A percentile compares a stretch with the other conserved stretches of the same genome.
phyloP scores from a whole-genome alignment of 768 basidiomycete genomes.

The Tephrocybe rancida region DNA sequence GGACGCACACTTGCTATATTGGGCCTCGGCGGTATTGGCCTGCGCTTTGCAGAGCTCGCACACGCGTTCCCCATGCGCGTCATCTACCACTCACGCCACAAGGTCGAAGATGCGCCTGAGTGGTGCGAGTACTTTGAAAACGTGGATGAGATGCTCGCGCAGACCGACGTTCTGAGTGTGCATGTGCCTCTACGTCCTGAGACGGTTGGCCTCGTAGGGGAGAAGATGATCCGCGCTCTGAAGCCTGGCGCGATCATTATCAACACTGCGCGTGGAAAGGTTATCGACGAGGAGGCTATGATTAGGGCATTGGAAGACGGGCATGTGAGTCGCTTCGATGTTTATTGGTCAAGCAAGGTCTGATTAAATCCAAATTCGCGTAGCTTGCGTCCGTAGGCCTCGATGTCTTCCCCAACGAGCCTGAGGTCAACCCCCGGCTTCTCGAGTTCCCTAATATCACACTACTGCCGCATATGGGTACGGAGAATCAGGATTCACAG shows the following conservation, averaged over 20 bases:
- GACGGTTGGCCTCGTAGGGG: conserved; percentile 74
- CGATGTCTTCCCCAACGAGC: conserved; percentile 88
- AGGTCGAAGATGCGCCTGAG: conserved; percentile 56
- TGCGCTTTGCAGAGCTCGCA: conserved; percentile 68
- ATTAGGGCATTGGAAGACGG: conserved; percentile 85
- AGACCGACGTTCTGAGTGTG: conserved; percentile 83
- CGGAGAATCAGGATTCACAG: conserved; percentile 81
- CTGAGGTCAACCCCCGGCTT: conserved; percentile 75
- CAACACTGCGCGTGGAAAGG: conserved; percentile 90
- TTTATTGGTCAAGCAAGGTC: conserved; percentile 1
- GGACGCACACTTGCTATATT: conserved; percentile 73
- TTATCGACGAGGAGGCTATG: conserved; percentile 87
- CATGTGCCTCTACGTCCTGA: conserved; percentile 80
- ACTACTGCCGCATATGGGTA: conserved; percentile 92
- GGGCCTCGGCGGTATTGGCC: conserved; percentile 78
- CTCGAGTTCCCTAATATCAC: conserved; percentile 83
- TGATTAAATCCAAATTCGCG: conserved; percentile 5
- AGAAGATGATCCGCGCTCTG: conserved; percentile 74
- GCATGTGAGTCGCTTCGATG: conserved; percentile 58
- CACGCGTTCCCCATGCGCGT: conserved; percentile 89
- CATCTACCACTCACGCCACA: conserved; percentile 75
- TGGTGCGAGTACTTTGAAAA: conserved; percentile 78
- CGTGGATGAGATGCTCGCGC: conserved; percentile 63
- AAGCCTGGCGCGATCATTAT: conserved; percentile 80
- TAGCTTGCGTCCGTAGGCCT: conserved; percentile 82